Evolutionary conservation across 2,329 filamentous ascomycete species (phyloP).

Genomic region (Niveomyces coronatus): DNA sequence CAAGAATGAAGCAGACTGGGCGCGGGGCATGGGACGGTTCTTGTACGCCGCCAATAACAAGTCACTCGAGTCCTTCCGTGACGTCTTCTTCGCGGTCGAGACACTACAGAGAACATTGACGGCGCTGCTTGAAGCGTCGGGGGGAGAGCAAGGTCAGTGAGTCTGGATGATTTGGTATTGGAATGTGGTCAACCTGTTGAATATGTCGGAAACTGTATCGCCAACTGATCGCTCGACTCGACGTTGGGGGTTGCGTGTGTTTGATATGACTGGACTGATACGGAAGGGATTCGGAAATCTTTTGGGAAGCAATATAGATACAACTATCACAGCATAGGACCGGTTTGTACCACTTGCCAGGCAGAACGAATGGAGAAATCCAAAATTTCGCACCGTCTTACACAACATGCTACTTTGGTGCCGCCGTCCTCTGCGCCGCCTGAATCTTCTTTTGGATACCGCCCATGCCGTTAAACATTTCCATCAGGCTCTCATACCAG

Average conservation of each 20-base stretch:
- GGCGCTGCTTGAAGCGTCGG: not conserved
- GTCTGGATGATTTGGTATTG: too few species aligned
- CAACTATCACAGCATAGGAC: too few species aligned
- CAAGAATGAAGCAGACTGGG: not conserved
- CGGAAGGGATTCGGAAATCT: too few species aligned
- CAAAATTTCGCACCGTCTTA: not conserved
- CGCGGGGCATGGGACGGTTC: not conserved
- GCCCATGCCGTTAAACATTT: constrained; percentile 5
- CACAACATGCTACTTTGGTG: not conserved
- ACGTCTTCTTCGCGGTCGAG: not conserved
- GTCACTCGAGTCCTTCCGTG: not conserved
- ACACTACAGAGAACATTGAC: not conserved
- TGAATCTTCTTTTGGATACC: constrained; percentile 2
- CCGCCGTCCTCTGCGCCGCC: not conserved
- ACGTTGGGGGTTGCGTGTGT: too few species aligned
- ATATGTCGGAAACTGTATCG: not conserved
- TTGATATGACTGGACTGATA: too few species aligned
- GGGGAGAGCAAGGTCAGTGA: not conserved
- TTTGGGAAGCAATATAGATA: too few species aligned
- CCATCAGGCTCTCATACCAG: constrained; percentile 2
- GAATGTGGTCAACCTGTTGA: too few species aligned
- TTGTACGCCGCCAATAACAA: constrained; percentile 5
- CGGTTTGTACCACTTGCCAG: not conserved
- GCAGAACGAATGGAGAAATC: not conserved
- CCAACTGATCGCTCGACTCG: too few species aligned